Conservation (phyloP, 2,329 filamentous ascomycete species). For the Exophiala phaeomuriformis region DNA sequence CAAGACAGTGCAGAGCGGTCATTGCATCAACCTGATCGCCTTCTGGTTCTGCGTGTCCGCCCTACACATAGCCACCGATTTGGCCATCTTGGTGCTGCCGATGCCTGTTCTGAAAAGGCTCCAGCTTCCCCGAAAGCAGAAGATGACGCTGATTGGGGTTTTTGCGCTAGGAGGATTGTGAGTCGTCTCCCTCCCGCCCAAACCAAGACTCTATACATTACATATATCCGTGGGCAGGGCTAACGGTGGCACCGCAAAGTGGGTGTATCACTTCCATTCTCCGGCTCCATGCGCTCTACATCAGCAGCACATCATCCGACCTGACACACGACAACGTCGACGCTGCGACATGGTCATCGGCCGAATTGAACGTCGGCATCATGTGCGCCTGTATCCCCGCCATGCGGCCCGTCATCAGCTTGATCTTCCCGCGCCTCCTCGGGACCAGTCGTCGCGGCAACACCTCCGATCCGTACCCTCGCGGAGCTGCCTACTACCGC, state of each 20-base stretch:
- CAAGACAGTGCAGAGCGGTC: slow-evolving; percentile 28
- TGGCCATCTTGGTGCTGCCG: slow-evolving; percentile 48
- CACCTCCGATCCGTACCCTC: slow-evolving; percentile 9
- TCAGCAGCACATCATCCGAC: slow-evolving; percentile 36
- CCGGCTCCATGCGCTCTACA: slow-evolving; percentile 41
- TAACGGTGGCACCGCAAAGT: slow-evolving; percentile 7
- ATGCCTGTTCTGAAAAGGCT: slow-evolving; percentile 43
- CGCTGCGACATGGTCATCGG: slow-evolving; percentile 42
- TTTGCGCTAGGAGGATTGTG: slow-evolving; percentile 46
- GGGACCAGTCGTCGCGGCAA: slow-evolving; percentile 22
- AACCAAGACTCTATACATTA: neutral
- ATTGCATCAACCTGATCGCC: slow-evolving; percentile 44
- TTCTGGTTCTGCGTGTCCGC: slow-evolving; percentile 50
- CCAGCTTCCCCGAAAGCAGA: slow-evolving; percentile 44
- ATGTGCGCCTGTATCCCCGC: slow-evolving; percentile 39
- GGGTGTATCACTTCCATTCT: slow-evolving; percentile 44
- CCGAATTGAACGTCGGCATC: slow-evolving; percentile 39
- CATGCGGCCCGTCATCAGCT: slow-evolving; percentile 36
- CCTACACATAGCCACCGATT: slow-evolving; percentile 55
- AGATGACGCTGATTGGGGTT: slow-evolving; percentile 41
- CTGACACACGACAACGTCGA: slow-evolving; percentile 33
- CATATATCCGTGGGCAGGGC: neutral
- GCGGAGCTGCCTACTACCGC: slow-evolving; percentile 1
- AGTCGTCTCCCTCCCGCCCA: neutral
- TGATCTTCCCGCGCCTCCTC: slow-evolving; percentile 37